These are phyloP conservation scores for Eimeria mitis DNA, from an alignment of 169 alveolate genomes.

Conservation along the genomic window DNA sequence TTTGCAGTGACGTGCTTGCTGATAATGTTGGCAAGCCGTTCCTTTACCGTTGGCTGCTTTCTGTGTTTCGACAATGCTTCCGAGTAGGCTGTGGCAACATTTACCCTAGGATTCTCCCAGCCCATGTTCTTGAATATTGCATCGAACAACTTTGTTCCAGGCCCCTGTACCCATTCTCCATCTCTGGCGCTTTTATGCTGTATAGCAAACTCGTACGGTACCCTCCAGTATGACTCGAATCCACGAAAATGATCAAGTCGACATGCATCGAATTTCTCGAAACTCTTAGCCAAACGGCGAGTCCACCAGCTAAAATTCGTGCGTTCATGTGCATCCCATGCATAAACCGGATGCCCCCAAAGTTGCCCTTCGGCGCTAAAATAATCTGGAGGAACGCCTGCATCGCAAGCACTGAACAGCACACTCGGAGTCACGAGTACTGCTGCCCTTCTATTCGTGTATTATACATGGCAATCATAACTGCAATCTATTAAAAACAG, in stretches of 20 bases:
- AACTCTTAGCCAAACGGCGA: conserved; percentile 56
- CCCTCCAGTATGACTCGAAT: conserved; percentile 82
- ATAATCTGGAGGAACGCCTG: conserved; percentile 82
- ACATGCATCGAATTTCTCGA: conserved; percentile 72
- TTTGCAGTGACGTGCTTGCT: not conserved
- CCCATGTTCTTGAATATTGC: conserved; percentile 77
- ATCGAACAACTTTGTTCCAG: conserved; percentile 72
- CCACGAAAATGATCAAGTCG: conserved; percentile 83
- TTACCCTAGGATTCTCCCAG: conserved; percentile 76
- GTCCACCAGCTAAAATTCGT: conserved; percentile 80
- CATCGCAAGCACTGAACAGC: conserved; percentile 12
- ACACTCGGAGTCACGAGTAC: not conserved
- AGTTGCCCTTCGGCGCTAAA: conserved; percentile 81
- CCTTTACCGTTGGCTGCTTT: conserved; percentile 27
- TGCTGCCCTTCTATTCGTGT: not conserved
- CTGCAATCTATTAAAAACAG: too few relatives aligned
- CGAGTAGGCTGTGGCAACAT: conserved; percentile 66
- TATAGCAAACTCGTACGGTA: conserved; percentile 69
- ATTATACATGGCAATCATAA: not conserved
- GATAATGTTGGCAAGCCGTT: conserved; percentile 1
- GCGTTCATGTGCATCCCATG: conserved; percentile 77
- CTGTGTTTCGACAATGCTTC: conserved; percentile 26
- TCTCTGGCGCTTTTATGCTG: conserved; percentile 74
- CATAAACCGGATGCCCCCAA: conserved; percentile 83
- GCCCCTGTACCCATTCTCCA: conserved; percentile 82